phyloP scores from a whole-genome alignment of 148 eudicot species.

The Fallopia convolvulus region DNA sequence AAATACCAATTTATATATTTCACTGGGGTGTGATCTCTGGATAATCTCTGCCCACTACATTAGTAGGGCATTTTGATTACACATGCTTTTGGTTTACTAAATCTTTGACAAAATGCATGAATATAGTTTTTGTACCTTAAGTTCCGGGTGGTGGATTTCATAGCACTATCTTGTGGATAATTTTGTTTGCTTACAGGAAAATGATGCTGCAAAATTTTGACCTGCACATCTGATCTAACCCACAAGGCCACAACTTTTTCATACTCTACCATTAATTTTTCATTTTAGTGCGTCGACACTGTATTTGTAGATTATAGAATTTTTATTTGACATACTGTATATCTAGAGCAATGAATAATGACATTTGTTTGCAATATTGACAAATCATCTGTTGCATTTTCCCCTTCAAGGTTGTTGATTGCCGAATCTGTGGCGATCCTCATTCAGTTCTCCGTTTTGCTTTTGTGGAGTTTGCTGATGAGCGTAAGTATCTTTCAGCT shows the following conservation, averaged over 20 bases:
- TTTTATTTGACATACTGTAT: neutral
- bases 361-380: neutral
- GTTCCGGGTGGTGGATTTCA: neutral
- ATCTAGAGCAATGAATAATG: neutral
- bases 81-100: neutral
- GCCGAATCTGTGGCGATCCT: conserved; percentile 95
- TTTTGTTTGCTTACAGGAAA: neutral
- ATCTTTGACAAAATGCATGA: neutral
- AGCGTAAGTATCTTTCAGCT: conserved; percentile 40
- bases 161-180: neutral
- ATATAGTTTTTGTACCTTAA: neutral
- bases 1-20: neutral
- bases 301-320: neutral
- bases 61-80: neutral
- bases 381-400: neutral
- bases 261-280: neutral
- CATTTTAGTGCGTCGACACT: neutral
- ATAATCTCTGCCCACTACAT: neutral
- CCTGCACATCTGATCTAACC: neutral
- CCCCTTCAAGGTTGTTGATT: conserved; percentile 64
- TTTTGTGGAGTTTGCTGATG: conserved; percentile 89
- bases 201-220: neutral
- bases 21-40: neutral
- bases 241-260: neutral
- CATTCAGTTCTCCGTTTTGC: conserved; percentile 97